A percentile compares a stretch with the other conserved stretches of the same genome.
phyloP scores from a whole-genome alignment of 108 stramenopile species.

The Bacterosira constricta region DNA sequence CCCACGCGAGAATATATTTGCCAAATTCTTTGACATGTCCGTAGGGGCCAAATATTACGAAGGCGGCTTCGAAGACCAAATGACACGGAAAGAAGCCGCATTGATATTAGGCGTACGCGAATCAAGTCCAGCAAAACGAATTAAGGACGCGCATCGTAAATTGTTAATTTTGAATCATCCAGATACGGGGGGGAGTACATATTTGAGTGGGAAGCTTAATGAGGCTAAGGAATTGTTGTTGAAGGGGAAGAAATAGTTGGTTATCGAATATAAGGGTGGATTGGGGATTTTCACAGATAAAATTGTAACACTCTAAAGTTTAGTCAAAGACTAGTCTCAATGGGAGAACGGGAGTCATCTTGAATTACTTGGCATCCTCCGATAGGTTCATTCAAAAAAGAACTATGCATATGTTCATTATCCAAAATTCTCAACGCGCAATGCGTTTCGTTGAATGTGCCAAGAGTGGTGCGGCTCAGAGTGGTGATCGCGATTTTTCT shows the following conservation, averaged over 20 bases:
- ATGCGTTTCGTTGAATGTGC: too few species aligned
- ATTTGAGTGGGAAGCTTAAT: constrained; percentile 95
- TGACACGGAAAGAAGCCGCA: constrained; percentile 97
- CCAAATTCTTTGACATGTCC: constrained; percentile 77
- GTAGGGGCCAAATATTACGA: constrained; percentile 93
- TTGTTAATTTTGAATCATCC: constrained; percentile 98
- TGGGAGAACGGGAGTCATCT: too few species aligned
- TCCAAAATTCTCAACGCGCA: too few species aligned
- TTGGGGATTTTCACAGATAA: too few species aligned
- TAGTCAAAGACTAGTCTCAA: too few species aligned
- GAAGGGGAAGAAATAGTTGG: constrained; percentile 68
- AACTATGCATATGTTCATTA: too few species aligned
- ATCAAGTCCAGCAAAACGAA: constrained; percentile 81
- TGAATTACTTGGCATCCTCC: too few species aligned
- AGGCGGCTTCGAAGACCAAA: constrained; percentile 95
- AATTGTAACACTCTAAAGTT: too few species aligned
- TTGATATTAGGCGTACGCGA: constrained; percentile 97
- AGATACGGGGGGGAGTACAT: constrained; percentile 97
- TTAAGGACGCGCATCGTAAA: constrained; percentile 97
- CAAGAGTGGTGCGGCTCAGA: too few species aligned
- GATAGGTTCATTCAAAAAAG: too few species aligned
- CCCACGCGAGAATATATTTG: constrained; percentile 85
- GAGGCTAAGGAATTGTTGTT: constrained; percentile 98
- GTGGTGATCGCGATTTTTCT: too few species aligned
- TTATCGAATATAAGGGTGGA: not conserved